These are phyloP conservation scores for Eutrema salsugineum DNA, from an alignment of 441 rosid species.

Conservation along the genomic window DNA sequence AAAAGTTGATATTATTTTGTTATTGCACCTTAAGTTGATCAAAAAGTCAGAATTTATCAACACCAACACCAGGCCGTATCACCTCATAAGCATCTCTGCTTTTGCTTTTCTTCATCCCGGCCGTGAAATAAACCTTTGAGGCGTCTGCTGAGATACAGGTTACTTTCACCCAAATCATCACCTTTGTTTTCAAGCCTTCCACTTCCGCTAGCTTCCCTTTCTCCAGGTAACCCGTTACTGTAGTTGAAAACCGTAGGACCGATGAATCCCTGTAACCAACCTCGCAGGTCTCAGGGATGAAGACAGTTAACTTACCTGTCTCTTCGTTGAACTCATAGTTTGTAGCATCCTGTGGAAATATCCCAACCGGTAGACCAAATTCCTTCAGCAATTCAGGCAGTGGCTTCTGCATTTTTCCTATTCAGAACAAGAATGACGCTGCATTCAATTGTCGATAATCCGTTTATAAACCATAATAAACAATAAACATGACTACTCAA, in stretches of 20 bases:
- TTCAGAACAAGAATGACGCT: conserved; percentile 10
- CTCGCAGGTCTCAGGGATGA: conserved; percentile 71
- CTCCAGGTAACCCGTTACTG: conserved; percentile 66
- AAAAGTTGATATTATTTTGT: neutral
- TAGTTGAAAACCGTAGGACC: conserved; percentile 62
- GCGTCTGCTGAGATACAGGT: conserved; percentile 59
- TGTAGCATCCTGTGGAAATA: conserved; percentile 91
- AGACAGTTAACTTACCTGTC: conserved; percentile 63
- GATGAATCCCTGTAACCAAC: conserved; percentile 91
- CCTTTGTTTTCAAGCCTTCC: conserved; percentile 89
- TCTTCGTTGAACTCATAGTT: conserved; percentile 91
- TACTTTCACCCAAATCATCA: conserved; percentile 89
- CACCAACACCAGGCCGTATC: conserved; percentile 57
- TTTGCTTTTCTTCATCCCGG: conserved; percentile 74
- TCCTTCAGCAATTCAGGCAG: conserved; percentile 80
- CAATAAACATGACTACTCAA: no score
- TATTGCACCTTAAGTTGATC: neutral
- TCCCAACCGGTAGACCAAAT: conserved; percentile 73
- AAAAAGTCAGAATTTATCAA: conserved; percentile 65
- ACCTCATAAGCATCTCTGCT: conserved; percentile 78
- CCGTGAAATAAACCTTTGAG: conserved; percentile 73
- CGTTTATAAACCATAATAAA: neutral
- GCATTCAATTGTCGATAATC: neutral
- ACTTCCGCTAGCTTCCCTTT: conserved; percentile 79
- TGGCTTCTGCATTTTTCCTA: conserved; percentile 97